phyloP scores from a whole-genome alignment of 2,329 filamentous ascomycete genomes.

The Colletotrichum nymphaeae region DNA sequence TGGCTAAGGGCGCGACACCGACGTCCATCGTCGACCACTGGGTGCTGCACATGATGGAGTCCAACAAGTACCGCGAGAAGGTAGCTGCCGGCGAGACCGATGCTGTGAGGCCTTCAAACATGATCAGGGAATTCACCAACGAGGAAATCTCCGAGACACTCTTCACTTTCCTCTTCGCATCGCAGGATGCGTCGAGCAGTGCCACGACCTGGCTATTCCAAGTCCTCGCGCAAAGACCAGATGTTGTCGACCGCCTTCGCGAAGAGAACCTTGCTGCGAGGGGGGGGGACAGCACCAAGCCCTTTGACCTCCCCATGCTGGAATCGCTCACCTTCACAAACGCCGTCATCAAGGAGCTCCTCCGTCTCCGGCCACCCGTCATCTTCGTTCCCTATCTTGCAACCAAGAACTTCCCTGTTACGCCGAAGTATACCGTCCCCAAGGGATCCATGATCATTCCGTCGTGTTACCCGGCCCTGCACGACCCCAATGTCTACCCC shows the following conservation, averaged over 20 bases:
- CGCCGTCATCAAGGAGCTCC: slow-evolving; percentile 64
- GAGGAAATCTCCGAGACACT: slow-evolving; percentile 61
- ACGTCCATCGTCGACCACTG: slow-evolving; percentile 83
- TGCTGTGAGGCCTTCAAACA: slow-evolving; percentile 55
- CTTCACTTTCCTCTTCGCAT: slow-evolving; percentile 65
- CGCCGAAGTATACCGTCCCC: slow-evolving; percentile 58
- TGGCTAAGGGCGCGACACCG: slow-evolving; percentile 75
- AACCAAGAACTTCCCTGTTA: slow-evolving; percentile 59
- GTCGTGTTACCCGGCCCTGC: slow-evolving; percentile 62
- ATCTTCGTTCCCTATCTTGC: slow-evolving; percentile 66
- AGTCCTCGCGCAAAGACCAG: slow-evolving; percentile 60
- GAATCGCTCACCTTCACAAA: slow-evolving; percentile 63
- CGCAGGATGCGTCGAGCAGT: slow-evolving; percentile 64
- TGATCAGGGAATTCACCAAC: slow-evolving; percentile 62
- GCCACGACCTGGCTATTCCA: slow-evolving; percentile 66
- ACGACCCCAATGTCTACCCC: slow-evolving; percentile 60
- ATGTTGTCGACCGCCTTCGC: slow-evolving; percentile 57
- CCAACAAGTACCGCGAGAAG: slow-evolving; percentile 72
- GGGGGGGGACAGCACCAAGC: slow-evolving; percentile 51
- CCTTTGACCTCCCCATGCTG: slow-evolving; percentile 57
- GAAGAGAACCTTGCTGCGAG: slow-evolving; percentile 59
- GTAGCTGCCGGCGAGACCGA: slow-evolving; percentile 66
- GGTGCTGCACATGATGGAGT: slow-evolving; percentile 80
- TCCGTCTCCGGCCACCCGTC: slow-evolving; percentile 63
- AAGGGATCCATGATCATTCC: slow-evolving; percentile 62